Conservation (phyloP, 2,329 filamentous ascomycete genomes). For the Cytospora mali region DNA sequence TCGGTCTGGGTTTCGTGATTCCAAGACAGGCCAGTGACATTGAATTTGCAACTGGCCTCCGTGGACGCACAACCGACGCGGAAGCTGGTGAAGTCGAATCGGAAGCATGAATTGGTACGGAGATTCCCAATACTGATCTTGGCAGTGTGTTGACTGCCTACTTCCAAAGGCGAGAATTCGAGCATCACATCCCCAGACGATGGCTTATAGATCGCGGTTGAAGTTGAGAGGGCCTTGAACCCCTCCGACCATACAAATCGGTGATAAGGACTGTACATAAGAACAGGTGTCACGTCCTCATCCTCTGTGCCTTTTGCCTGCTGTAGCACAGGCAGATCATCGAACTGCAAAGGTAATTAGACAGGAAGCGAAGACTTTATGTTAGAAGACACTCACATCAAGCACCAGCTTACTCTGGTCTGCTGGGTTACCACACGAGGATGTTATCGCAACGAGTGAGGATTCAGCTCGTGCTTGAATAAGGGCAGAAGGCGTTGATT, state of each 20-base stretch:
- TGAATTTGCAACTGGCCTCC: conserved; percentile 40
- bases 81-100: conserved; percentile 43
- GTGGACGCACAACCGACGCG: conserved; percentile 44
- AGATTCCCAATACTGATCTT: conserved; percentile 33
- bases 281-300: conserved; percentile 14
- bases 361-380: not conserved
- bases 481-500: conserved; percentile 3
- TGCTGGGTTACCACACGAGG: conserved; percentile 21
- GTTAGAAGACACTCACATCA: conserved; percentile 23
- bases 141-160: conserved; percentile 22
- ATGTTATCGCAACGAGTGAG: not conserved
- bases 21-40: conserved; percentile 40
- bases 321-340: conserved; percentile 26
- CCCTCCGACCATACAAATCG: conserved; percentile 41
- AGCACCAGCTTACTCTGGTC: conserved; percentile 25
- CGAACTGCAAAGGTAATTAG: conserved; percentile 30
- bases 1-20: conserved; percentile 30
- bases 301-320: conserved; percentile 9
- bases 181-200: conserved; percentile 36
- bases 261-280: conserved; percentile 32
- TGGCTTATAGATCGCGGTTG: conserved; percentile 36
- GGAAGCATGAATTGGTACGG: conserved; percentile 34
- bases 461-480: conserved; percentile 17
- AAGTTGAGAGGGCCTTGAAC: conserved; percentile 37
- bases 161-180: conserved; percentile 31